phyloP scores from a whole-genome alignment of 2,329 filamentous ascomycete genomes.

The Penicillium sp. region DNA sequence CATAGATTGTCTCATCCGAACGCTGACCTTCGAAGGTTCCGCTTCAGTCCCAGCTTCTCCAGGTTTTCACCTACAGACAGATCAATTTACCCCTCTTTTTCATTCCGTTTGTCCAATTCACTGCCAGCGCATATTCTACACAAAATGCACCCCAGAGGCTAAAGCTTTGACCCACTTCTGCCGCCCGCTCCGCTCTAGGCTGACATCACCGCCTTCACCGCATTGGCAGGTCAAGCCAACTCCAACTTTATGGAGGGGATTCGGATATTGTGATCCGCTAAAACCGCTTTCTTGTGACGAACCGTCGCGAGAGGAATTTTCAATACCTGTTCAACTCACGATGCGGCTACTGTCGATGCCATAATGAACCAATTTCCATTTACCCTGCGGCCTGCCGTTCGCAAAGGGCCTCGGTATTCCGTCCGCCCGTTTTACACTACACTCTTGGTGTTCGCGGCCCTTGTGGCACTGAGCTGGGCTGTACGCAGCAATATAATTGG shows the following conservation, averaged over 20 bases:
- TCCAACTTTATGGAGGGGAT: conserved; percentile 7
- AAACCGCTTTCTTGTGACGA: background rate
- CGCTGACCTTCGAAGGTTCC: background rate
- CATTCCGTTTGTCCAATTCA: background rate
- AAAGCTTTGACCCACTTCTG: conserved; percentile 22
- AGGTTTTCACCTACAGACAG: background rate
- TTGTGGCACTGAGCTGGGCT: conserved; percentile 31
- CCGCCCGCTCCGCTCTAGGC: conserved; percentile 8
- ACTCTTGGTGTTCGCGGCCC: conserved; percentile 37
- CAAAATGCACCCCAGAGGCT: background rate
- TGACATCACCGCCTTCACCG: conserved; percentile 28
- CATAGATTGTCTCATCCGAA: background rate
- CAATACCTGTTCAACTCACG: conserved; percentile 20
- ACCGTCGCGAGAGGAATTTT: background rate
- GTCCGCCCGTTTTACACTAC: conserved; percentile 50
- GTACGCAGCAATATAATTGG: background rate
- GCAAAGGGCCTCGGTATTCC: conserved; percentile 39
- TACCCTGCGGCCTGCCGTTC: conserved; percentile 21
- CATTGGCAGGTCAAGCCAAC: conserved; percentile 12
- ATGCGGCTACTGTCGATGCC: conserved; percentile 27
- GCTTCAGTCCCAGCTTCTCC: background rate
- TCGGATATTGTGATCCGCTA: conserved; percentile 1
- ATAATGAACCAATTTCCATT: conserved; percentile 28
- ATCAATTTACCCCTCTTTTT: background rate
- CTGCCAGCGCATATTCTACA: background rate